phyloP scores from a whole-genome alignment of 495 filamentous ascomycete species.

The Penicillium dipodomyicola region DNA sequence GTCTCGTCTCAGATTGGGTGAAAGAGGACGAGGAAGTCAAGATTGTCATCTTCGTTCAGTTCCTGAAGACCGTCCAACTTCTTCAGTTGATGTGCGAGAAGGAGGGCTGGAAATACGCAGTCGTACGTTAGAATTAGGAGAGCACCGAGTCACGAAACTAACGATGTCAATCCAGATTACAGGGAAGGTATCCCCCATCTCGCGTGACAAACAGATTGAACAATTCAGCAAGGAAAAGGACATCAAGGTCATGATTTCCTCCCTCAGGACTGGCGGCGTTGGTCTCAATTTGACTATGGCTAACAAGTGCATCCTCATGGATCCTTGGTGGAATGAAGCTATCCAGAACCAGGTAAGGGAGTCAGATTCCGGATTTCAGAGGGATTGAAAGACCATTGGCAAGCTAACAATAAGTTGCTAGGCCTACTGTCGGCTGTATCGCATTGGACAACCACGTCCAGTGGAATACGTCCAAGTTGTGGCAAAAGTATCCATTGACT shows the following conservation, averaged over 20 bases:
- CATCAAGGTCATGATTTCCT: constrained; percentile 41
- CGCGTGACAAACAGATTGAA: constrained; percentile 30
- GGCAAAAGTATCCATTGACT: constrained; percentile 51
- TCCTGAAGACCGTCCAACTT: constrained; percentile 31
- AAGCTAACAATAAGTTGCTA: constrained; percentile 22
- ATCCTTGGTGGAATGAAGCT: constrained; percentile 60
- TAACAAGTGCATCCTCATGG: constrained; percentile 56
- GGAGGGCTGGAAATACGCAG: constrained; percentile 26
- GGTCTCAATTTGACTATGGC: constrained; percentile 55
- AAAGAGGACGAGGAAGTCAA: constrained; percentile 30
- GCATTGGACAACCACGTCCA: constrained; percentile 58
- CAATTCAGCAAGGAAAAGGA: constrained; percentile 28
- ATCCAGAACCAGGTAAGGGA: constrained; percentile 48
- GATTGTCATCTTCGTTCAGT: constrained; percentile 46
- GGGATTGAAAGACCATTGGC: neutral
- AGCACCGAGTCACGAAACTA: neutral
- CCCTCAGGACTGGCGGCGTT: constrained; percentile 45
- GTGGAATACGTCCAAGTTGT: constrained; percentile 55
- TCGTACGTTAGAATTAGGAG: constrained; percentile 20
- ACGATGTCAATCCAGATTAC: constrained; percentile 25
- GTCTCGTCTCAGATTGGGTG: constrained; percentile 36
- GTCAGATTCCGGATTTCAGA: neutral
- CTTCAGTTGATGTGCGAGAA: constrained; percentile 26
- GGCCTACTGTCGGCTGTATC: constrained; percentile 61
- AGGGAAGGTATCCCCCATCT: constrained; percentile 26